Conservation (phyloP, 2,329 filamentous ascomycete genomes). For the Claviceps maximensis region DNA sequence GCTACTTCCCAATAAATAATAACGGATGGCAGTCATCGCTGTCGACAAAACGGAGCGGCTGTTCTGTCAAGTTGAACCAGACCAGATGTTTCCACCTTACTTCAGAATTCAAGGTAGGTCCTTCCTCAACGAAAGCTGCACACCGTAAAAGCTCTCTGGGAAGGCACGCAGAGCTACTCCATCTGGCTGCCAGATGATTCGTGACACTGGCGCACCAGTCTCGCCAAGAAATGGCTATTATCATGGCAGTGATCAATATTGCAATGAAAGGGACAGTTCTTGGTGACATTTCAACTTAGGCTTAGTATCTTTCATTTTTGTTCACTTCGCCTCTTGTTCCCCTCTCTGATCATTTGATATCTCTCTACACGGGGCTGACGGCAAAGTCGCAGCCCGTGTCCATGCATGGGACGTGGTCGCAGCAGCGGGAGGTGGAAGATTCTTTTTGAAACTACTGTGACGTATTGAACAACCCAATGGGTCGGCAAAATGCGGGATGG, state of each 20-base stretch:
- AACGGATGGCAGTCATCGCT: not conserved
- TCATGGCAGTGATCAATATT: not conserved
- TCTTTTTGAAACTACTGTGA: conserved; percentile 4
- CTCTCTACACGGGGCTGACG: not conserved
- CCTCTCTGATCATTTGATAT: not conserved
- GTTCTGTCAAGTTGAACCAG: not conserved
- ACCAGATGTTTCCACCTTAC: not conserved
- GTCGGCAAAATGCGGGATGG: conserved; percentile 1
- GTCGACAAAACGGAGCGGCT: not conserved
- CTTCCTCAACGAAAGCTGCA: too few relatives aligned
- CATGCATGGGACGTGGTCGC: not conserved
- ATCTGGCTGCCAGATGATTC: too few relatives aligned
- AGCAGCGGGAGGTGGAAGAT: not conserved
- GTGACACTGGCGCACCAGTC: too few relatives aligned
- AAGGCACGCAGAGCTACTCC: not conserved
- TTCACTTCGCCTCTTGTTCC: not conserved
- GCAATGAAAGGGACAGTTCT: not conserved
- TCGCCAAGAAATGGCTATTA: not conserved
- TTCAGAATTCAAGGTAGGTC: too few relatives aligned
- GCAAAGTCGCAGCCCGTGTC: not conserved
- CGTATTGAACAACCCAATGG: conserved; percentile 3
- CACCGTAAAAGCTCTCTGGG: not conserved
- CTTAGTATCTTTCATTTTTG: not conserved
- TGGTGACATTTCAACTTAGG: not conserved
- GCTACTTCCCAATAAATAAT: too few relatives aligned